Base-by-base conservation (phyloP, 768 basidiomycete species). In the Botryobasidium botryosum region DNA sequence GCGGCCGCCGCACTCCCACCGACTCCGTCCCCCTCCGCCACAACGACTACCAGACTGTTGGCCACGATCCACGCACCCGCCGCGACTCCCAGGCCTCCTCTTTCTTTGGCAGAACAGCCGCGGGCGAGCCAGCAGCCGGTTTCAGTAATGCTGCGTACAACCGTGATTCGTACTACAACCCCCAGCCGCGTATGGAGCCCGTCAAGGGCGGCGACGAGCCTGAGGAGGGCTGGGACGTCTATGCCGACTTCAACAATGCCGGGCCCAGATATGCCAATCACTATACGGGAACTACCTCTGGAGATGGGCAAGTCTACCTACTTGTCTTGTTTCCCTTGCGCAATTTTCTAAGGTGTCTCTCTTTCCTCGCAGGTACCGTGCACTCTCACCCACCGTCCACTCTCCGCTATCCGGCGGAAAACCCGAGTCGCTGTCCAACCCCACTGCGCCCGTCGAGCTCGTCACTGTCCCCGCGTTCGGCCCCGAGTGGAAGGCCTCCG, bases 391-490 rank as follows among this genome's bases (percentile, higher is more conserved):
- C 13, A 45, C 51, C 10, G 23, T 8, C 23, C 10, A 13, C 13
- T 27, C 40, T 13, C 25, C 10, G 24, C 27, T 8, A 10, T 8
- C 24, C 13, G 23, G 13, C 29, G 40, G 12, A 12, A 27, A 42
- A 13, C 24, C 40, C 23, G 21, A 25, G n/a, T n/a, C n/a, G n/a
- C n/a, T n/a, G 17, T 47, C 46, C 35, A 42, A 61, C 15, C 45
- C 53, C 3, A 43, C 33, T 28, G 65, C 66, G 7, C 74, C 72
- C 3, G 82, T 88, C 20, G 90, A 96, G 61, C 68, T 91, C 59
- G 79, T 92, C 35, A 92, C 90, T 1, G 86, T 94, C 0, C 90
- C 90, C 2, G 83, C 83, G 2, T 68, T 96, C 2, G 90, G 90
- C 17, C 65, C 90, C 0, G 90, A 96, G 63, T 96, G 90, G 90